Evolutionary conservation across 2,329 filamentous ascomycete genomes (phyloP).

Genomic region (Alternaria novae-zelandiae): DNA sequence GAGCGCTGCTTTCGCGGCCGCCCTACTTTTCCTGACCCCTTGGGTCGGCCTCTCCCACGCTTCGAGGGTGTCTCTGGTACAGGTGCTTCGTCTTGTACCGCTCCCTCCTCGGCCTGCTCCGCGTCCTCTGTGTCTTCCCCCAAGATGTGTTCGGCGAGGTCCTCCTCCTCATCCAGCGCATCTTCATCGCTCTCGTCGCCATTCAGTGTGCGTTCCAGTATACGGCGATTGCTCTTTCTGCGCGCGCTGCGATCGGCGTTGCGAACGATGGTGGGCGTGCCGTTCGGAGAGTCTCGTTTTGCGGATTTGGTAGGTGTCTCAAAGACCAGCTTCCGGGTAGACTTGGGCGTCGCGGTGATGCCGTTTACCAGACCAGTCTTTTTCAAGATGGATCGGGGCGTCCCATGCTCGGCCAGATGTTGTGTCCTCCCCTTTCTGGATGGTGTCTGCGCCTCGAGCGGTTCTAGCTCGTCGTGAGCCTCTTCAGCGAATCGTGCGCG

Average conservation of each 20-base stretch:
- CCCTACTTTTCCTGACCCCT: constrained; percentile 46
- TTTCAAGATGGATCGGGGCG: constrained; percentile 44
- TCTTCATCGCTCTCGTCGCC: constrained; percentile 72
- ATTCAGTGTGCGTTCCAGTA: constrained; percentile 74
- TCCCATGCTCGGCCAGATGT: constrained; percentile 33
- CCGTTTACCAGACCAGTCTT: constrained; percentile 31
- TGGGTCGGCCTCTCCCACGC: constrained; percentile 53
- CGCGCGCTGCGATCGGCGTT: constrained; percentile 85
- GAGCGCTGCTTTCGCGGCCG: constrained; percentile 69
- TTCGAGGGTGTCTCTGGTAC: constrained; percentile 63
- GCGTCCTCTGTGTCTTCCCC: constrained; percentile 56
- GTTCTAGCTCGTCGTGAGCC: constrained; percentile 25
- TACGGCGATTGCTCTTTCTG: constrained; percentile 78
- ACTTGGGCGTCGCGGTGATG: constrained; percentile 50
- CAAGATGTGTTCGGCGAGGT: constrained; percentile 73
- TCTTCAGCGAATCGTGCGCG: constrained; percentile 25
- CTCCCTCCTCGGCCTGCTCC: constrained; percentile 34
- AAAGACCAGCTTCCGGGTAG: constrained; percentile 55
- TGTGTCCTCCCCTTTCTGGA: constrained; percentile 33
- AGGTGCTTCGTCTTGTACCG: constrained; percentile 31
- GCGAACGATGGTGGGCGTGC: constrained; percentile 68
- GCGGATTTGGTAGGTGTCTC: constrained; percentile 51
- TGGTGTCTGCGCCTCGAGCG: constrained; percentile 37
- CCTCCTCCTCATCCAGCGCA: constrained; percentile 68
- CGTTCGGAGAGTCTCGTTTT: constrained; percentile 40